phyloP scores from a whole-genome alignment of 2,329 filamentous ascomycete genomes.

The Xylaria sp. region DNA sequence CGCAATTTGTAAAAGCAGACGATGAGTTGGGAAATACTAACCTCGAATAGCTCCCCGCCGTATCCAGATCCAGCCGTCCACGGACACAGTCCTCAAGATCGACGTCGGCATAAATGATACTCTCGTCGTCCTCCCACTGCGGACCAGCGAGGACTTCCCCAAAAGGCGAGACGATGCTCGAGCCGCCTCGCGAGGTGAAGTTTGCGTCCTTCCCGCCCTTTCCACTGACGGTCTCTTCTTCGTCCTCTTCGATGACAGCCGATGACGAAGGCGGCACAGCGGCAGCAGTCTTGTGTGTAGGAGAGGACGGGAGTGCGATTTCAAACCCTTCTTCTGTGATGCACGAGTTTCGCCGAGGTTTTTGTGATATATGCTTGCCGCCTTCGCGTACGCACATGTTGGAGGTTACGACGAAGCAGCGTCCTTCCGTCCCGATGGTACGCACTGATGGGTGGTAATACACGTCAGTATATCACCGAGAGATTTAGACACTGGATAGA shows the following conservation, averaged over 20 bases:
- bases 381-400: slow-evolving; percentile 78
- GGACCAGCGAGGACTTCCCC: slow-evolving; percentile 85
- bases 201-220: neutral
- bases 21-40: slow-evolving; percentile 53
- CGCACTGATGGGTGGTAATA: slow-evolving; percentile 60
- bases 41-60: slow-evolving; percentile 85
- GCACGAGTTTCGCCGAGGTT: slow-evolving; percentile 53
- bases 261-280: slow-evolving; percentile 24
- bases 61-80: slow-evolving; percentile 83
- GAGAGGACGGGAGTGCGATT: slow-evolving; percentile 54
- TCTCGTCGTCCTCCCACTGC: slow-evolving; percentile 80
- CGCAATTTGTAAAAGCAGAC: neutral
- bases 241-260: slow-evolving; percentile 41
- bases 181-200: slow-evolving; percentile 79
- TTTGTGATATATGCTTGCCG: neutral
- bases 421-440: slow-evolving; percentile 81
- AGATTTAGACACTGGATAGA: neutral
- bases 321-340: slow-evolving; percentile 60
- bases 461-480: neutral
- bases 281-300: slow-evolving; percentile 4
- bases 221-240: slow-evolving; percentile 36
- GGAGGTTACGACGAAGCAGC: slow-evolving; percentile 85
- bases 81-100: slow-evolving; percentile 90
- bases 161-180: slow-evolving; percentile 80
- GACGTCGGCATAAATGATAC: slow-evolving; percentile 75